Evolutionary conservation across 1,284 basidiomycete genomes (phyloP).

Genomic region (Mrakiaceae sp.): DNA sequence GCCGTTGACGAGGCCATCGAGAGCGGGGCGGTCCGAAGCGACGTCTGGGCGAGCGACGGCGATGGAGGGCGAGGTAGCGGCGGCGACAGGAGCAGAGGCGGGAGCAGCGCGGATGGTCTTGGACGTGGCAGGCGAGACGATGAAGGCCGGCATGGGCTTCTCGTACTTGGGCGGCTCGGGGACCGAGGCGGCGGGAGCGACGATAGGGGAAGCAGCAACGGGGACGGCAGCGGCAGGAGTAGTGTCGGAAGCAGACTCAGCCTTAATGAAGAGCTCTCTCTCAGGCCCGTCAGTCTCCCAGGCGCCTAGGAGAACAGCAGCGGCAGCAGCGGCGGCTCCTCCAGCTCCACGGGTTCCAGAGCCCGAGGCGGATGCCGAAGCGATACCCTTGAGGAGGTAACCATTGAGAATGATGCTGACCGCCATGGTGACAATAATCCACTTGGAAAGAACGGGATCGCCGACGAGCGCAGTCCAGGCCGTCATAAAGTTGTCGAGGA

Average conservation of each 20-base stretch:
- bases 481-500: slow-evolving; percentile 77
- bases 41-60: background rate
- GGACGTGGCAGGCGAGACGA: background rate
- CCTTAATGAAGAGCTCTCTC: background rate
- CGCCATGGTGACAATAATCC: slow-evolving; percentile 81
- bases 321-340: slow-evolving; percentile 38
- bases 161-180: slow-evolving; percentile 20
- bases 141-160: slow-evolving; percentile 14
- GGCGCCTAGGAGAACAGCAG: slow-evolving; percentile 38
- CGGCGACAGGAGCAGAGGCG: no score
- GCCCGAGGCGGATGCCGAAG: slow-evolving; percentile 30
- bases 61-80: no score
- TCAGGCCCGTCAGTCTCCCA: slow-evolving; percentile 27
- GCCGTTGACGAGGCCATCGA: slow-evolving; percentile 14
- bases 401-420: slow-evolving; percentile 87
- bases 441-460: slow-evolving; percentile 89
- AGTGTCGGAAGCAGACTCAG: slow-evolving; percentile 17
- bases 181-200: no score
- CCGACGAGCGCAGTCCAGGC: slow-evolving; percentile 92
- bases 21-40: slow-evolving; percentile 6
- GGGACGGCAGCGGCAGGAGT: slow-evolving; percentile 18
- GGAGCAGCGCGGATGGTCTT: no score
- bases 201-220: no score
- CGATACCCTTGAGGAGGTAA: slow-evolving; percentile 71
- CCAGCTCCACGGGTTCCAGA: slow-evolving; percentile 32